phyloP scores from a whole-genome alignment of 495 filamentous ascomycete species.

The Talaromyces adpressus region DNA sequence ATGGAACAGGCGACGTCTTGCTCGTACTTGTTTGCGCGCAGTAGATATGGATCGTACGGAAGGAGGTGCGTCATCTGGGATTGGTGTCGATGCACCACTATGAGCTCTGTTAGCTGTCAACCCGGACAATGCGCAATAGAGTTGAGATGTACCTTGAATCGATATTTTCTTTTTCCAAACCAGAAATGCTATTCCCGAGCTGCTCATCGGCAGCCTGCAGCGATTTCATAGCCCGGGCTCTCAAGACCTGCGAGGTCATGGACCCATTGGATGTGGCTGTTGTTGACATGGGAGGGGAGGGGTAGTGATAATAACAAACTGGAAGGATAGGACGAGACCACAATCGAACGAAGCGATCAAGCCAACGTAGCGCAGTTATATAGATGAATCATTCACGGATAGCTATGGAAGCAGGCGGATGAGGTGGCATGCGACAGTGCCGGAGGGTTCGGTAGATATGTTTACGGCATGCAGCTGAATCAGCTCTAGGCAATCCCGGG shows the following conservation, averaged over 20 bases:
- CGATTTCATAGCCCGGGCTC: constrained; percentile 6
- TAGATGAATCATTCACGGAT: background rate
- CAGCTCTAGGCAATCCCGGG: no score
- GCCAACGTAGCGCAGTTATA: background rate
- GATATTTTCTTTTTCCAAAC: background rate
- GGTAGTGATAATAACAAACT: background rate
- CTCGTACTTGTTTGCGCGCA: constrained; percentile 77
- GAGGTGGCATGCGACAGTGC: background rate
- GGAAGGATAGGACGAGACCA: background rate
- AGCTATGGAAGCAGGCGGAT: background rate
- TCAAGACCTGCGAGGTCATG: constrained; percentile 6
- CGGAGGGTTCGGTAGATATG: background rate
- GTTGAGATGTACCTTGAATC: constrained; percentile 3
- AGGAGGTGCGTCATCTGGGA: constrained; percentile 85
- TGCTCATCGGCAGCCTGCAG: constrained; percentile 4
- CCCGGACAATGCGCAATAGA: background rate
- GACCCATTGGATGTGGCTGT: constrained; percentile 7
- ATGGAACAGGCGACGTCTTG: constrained; percentile 85
- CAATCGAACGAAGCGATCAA: background rate
- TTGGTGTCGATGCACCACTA: constrained; percentile 83
- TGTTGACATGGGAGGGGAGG: constrained; percentile 6
- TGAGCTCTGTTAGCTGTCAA: background rate
- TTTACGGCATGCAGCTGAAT: background rate
- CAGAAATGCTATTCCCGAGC: background rate
- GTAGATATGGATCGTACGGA: constrained; percentile 79